Conservation (phyloP, 176 grass and related monocot genomes). For the Eremochloa ophiuroides region DNA sequence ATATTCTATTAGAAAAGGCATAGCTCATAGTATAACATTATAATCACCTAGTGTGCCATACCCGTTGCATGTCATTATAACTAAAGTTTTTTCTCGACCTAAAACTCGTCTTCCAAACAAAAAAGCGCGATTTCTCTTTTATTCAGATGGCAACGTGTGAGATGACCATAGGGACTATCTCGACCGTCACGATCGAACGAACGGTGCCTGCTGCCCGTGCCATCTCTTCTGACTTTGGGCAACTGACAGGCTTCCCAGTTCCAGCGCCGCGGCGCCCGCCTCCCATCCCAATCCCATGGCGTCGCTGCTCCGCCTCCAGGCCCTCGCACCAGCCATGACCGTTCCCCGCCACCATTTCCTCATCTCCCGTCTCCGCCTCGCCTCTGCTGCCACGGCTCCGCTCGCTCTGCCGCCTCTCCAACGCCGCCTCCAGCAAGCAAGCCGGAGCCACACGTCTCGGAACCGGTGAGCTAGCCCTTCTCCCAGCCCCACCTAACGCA, state of each 20-base stretch:
- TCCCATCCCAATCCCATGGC: slow-evolving; percentile 30
- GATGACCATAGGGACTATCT: not conserved
- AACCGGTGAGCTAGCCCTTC: slow-evolving; percentile 28
- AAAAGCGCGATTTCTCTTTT: no score
- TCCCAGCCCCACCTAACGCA: not conserved
- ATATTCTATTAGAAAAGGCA: no score
- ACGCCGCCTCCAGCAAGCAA: slow-evolving; percentile 15
- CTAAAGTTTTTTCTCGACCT: no score
- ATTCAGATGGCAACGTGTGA: no score
- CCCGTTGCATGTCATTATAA: no score
- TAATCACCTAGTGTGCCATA: no score
- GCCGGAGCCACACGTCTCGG: slow-evolving; percentile 7
- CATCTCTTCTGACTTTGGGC: not conserved
- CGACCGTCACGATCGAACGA: not conserved
- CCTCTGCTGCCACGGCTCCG: not conserved
- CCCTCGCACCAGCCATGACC: not conserved
- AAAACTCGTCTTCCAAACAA: no score
- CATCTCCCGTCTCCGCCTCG: not conserved
- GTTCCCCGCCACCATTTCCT: not conserved
- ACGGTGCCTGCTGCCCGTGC: not conserved
- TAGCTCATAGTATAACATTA: no score
- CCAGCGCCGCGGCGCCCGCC: not conserved
- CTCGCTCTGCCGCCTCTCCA: slow-evolving; percentile 9
- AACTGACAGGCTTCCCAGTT: not conserved
- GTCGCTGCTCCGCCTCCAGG: slow-evolving; percentile 42